Percentiles rank a stretch among this genome's conserved stretches.
Evolutionary conservation across 768 basidiomycete genomes (phyloP).

Genomic region (Rhodosporidiobolus sp.): DNA sequence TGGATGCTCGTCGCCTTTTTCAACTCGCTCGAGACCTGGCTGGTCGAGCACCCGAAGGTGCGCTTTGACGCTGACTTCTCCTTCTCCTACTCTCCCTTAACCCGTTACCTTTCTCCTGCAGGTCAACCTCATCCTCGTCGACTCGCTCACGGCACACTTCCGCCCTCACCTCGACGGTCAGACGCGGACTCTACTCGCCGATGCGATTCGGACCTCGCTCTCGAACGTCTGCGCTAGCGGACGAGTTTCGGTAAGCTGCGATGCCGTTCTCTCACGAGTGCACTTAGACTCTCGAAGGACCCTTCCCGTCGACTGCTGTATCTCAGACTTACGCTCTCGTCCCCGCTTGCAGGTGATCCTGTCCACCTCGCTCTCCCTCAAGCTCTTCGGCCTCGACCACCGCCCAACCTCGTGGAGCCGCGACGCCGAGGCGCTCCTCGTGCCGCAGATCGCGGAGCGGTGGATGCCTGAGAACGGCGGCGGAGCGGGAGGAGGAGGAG

Average conservation of each 20-base stretch:
- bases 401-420: conserved; percentile 12
- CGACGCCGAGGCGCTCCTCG: conserved; percentile 34
- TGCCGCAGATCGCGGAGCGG: conserved; percentile 15
- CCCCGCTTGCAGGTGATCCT: conserved; percentile 8
- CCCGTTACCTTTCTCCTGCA: neutral
- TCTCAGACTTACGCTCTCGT: neutral
- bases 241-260: conserved; percentile 10
- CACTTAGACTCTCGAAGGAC: too few species aligned
- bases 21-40: conserved; percentile 11
- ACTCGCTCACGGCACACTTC: conserved; percentile 23
- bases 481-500: neutral
- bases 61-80: neutral
- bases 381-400: conserved; percentile 24
- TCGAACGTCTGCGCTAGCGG: neutral
- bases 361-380: conserved; percentile 22
- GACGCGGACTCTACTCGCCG: conserved; percentile 7
- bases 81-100: neutral
- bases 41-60: conserved; percentile 14
- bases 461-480: conserved; percentile 4
- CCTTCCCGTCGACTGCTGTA: too few species aligned
- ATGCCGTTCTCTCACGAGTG: too few species aligned
- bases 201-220: conserved; percentile 11
- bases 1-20: conserved; percentile 30
- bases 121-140: conserved; percentile 32
- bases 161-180: conserved; percentile 14